phyloP scores from a whole-genome alignment of 371 early-diverging fungal species.

The Cokeromyces recurvatus region DNA sequence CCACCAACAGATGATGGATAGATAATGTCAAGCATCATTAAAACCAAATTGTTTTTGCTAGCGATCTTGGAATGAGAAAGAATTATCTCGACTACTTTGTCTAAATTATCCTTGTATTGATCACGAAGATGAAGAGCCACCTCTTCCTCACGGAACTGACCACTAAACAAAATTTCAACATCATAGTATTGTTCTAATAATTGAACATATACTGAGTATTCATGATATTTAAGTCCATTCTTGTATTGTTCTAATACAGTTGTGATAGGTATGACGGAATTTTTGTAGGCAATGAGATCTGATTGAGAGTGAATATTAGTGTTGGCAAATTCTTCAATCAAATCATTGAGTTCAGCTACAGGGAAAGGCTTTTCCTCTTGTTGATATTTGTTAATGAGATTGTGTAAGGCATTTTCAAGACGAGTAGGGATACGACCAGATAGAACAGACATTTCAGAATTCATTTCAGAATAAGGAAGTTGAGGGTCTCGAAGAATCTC shows the following conservation, averaged over 20 bases:
- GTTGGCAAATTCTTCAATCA: conserved; percentile 56
- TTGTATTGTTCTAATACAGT: conserved; percentile 65
- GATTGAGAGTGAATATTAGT: conserved; percentile 50
- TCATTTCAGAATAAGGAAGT: conserved; percentile 84
- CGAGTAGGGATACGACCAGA: conserved; percentile 84
- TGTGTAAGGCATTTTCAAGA: conserved; percentile 57
- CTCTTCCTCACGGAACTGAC: conserved; percentile 76
- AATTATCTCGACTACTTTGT: conserved; percentile 66
- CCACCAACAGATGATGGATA: conserved; percentile 60
- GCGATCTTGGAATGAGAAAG: conserved; percentile 82
- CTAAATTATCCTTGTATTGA: conserved; percentile 77
- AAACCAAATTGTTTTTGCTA: conserved; percentile 73
- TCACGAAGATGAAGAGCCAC: conserved; percentile 82
- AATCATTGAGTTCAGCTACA: conserved; percentile 58
- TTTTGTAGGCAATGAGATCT: conserved; percentile 59
- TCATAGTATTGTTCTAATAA: conserved; percentile 82
- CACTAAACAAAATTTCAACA: conserved; percentile 80
- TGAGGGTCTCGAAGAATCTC: conserved; percentile 73
- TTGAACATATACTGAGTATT: conserved; percentile 63
- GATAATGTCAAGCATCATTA: conserved; percentile 75
- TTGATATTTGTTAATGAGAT: conserved; percentile 26
- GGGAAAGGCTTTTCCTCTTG: conserved; percentile 60
- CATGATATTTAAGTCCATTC: conserved; percentile 76
- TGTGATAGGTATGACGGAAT: conserved; percentile 62
- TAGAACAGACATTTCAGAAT: conserved; percentile 77